A percentile compares a stretch with the other conserved stretches of the same genome.
Conservation (phyloP, 495 filamentous ascomycete species). For the Trichoderma virens region DNA sequence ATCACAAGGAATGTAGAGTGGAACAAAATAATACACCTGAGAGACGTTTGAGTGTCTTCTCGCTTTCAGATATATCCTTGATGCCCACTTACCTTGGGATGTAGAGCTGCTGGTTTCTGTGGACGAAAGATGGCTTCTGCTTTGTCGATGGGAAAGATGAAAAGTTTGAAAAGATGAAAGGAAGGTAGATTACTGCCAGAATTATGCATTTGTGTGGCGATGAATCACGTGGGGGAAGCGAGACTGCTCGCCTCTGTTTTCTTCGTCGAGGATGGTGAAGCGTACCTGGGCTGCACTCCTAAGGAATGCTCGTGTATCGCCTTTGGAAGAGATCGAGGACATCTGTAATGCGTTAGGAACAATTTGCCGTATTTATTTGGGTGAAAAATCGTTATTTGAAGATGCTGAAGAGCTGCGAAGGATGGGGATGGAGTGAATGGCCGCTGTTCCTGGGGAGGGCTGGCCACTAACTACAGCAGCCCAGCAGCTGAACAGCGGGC, state of each 20-base stretch:
- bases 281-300: neutral
- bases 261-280: neutral
- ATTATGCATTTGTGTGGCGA: neutral
- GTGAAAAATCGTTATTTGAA: no score
- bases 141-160: neutral
- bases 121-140: neutral
- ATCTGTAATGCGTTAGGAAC: neutral
- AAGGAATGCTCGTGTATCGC: neutral
- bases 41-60: no score
- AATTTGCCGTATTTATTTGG: no score
- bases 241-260: neutral
- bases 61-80: no score
- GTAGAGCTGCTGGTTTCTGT: neutral
- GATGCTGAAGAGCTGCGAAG: neutral
- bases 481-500: neutral
- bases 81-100: no score
- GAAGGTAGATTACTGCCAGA: neutral
- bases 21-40: no score
- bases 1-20: no score
- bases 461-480: neutral
- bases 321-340: neutral
- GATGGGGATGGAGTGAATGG: neutral
- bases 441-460: neutral
- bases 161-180: neutral
- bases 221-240: neutral